phyloP scores from a whole-genome alignment of 78 protist species.

The Dictyostelium purpureum region DNA sequence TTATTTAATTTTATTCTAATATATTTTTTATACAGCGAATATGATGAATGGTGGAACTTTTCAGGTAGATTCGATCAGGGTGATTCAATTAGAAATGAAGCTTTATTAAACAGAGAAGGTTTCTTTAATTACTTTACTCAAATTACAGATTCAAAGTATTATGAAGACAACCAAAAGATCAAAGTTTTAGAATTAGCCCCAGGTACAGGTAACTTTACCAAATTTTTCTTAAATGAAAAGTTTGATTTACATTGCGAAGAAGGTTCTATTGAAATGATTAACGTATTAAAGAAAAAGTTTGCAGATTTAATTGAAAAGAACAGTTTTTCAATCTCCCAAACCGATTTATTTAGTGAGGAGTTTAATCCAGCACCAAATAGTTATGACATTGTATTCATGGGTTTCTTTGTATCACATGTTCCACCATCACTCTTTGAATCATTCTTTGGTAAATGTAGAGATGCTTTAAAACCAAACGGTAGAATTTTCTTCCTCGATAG shows the following conservation, averaged over 20 bases:
- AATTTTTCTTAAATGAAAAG: background rate
- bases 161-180: background rate
- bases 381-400: constrained; percentile 51
- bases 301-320: background rate
- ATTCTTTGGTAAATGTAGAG: constrained; percentile 16
- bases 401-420: constrained; percentile 33
- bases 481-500: constrained; percentile 19
- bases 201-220: constrained; percentile 40
- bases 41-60: constrained; percentile 41
- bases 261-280: constrained; percentile 26
- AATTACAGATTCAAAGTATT: background rate
- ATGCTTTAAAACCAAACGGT: constrained; percentile 3
- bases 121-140: background rate
- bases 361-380: background rate
- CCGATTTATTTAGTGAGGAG: constrained; percentile 18
- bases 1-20: background rate
- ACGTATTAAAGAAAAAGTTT: background rate
- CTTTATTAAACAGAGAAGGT: background rate
- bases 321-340: constrained; percentile 16
- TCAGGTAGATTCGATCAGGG: constrained; percentile 11
- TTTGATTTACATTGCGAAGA: constrained; percentile 41
- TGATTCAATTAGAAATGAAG: background rate
- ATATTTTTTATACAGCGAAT: background rate
- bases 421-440: constrained; percentile 33
- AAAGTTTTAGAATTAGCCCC: constrained; percentile 19